phyloP scores from a whole-genome alignment of 225 moss, liverwort and hornwort species.

The Sphagnum tenellum region DNA sequence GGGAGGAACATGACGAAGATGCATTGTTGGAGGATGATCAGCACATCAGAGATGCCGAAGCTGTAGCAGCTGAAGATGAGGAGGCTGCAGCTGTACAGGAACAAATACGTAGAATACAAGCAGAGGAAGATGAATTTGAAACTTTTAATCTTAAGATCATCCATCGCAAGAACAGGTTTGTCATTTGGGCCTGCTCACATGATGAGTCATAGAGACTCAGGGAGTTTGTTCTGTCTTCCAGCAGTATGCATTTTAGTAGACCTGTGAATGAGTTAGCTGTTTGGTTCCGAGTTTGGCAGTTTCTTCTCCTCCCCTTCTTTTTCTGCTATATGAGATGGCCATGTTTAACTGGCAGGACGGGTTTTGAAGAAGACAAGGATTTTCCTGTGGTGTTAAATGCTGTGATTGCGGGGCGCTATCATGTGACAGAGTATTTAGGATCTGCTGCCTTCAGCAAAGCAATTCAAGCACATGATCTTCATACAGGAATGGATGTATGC shows the following conservation, averaged over 20 bases:
- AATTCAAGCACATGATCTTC: slow-evolving; percentile 95
- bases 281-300: too few species aligned
- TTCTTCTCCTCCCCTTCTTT: too few species aligned
- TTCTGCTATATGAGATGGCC: too few species aligned
- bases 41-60: slow-evolving; percentile 64
- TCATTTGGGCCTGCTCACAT: background rate
- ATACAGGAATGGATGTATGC: slow-evolving; percentile 93
- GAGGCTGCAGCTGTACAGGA: slow-evolving; percentile 97
- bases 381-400: slow-evolving; percentile 69
- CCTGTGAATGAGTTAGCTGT: too few species aligned
- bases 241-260: too few species aligned
- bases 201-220: too few species aligned
- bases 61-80: slow-evolving; percentile 84
- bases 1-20: slow-evolving; percentile 29
- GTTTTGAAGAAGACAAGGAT: slow-evolving; percentile 72
- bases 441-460: slow-evolving; percentile 99
- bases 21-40: slow-evolving; percentile 42
- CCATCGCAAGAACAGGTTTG: slow-evolving; percentile 82
- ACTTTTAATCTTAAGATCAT: slow-evolving; percentile 95
- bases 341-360: slow-evolving; percentile 28
- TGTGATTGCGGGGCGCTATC: slow-evolving; percentile 84
- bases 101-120: slow-evolving; percentile 89
- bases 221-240: too few species aligned
- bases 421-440: slow-evolving; percentile 94
- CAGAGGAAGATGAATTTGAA: slow-evolving; percentile 97